A percentile compares a stretch with the other conserved stretches of the same genome.
Conservation (phyloP, 345 rosid species). For the Hibiscus mutabilis region DNA sequence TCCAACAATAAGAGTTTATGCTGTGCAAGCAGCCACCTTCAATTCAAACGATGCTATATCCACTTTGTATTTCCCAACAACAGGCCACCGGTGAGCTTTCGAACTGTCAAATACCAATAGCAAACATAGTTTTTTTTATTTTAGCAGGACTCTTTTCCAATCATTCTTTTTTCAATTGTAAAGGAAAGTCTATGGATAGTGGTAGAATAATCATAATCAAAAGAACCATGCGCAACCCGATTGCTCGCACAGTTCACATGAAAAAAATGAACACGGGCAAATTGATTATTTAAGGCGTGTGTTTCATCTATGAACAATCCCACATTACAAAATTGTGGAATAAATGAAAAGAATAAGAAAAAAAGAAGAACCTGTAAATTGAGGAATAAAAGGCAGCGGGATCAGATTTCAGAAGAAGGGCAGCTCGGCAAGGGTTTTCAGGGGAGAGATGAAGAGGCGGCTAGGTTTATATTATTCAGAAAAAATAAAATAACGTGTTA, state of each 20-base stretch:
- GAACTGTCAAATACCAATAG: conserved; percentile 18
- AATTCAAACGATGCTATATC: conserved; percentile 53
- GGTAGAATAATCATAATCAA: not conserved
- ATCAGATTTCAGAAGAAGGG: no score
- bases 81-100: conserved; percentile 54
- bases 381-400: no score
- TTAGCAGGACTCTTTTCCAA: not conserved
- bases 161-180: not conserved
- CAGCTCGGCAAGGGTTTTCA: no score
- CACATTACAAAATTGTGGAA: no score
- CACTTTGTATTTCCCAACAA: conserved; percentile 65
- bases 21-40: conserved; percentile 32
- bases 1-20: not conserved
- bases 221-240: not conserved
- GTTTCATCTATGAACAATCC: no score
- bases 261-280: no score
- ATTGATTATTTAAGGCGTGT: no score
- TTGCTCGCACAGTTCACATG: not conserved
- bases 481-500: no score
- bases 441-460: no score
- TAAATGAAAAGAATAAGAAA: no score
- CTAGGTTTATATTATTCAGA: no score
- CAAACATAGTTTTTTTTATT: not conserved
- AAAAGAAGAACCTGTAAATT: no score
- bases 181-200: not conserved